phyloP scores from a whole-genome alignment of 495 filamentous ascomycete genomes.

The Hyphodiscus hymeniophilus region DNA sequence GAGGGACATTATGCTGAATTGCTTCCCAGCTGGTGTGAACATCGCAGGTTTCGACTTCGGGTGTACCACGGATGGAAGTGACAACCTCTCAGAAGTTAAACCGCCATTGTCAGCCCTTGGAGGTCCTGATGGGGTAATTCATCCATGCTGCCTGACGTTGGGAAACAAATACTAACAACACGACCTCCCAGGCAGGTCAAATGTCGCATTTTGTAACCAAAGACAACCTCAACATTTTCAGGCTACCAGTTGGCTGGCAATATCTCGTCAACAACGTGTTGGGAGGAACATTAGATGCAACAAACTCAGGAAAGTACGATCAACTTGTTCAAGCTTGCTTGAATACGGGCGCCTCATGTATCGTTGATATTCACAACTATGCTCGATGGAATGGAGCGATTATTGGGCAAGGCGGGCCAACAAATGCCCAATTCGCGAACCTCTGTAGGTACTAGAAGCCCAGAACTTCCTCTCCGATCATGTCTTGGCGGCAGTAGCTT shows the following conservation, averaged over 20 bases:
- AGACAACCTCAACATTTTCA: slow-evolving; percentile 46
- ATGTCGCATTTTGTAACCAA: slow-evolving; percentile 49
- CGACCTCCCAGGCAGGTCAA: too few species aligned
- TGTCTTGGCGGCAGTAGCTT: too few species aligned
- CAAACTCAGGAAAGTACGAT: slow-evolving; percentile 46
- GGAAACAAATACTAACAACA: too few species aligned
- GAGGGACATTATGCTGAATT: background rate
- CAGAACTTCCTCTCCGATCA: too few species aligned
- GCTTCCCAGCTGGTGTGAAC: slow-evolving; percentile 26
- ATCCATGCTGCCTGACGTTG: too few species aligned
- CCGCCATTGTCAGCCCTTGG: slow-evolving; percentile 26
- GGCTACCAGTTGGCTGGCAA: slow-evolving; percentile 45
- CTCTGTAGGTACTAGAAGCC: too few species aligned
- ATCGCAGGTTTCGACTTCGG: slow-evolving; percentile 44
- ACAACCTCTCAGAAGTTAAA: slow-evolving; percentile 24
- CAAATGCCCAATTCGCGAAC: slow-evolving; percentile 44
- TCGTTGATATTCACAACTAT: slow-evolving; percentile 39
- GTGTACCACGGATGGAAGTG: slow-evolving; percentile 39
- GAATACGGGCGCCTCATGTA: slow-evolving; percentile 43
- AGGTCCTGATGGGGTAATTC: slow-evolving; percentile 29
- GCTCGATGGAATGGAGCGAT: slow-evolving; percentile 51
- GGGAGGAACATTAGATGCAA: slow-evolving; percentile 38
- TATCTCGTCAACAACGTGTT: slow-evolving; percentile 42
- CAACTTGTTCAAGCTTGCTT: slow-evolving; percentile 50
- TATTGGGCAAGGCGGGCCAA: slow-evolving; percentile 50